These are phyloP conservation scores for Cajanus cajan DNA, from an alignment of 306 rosid genomes.

Conservation along the genomic window DNA sequence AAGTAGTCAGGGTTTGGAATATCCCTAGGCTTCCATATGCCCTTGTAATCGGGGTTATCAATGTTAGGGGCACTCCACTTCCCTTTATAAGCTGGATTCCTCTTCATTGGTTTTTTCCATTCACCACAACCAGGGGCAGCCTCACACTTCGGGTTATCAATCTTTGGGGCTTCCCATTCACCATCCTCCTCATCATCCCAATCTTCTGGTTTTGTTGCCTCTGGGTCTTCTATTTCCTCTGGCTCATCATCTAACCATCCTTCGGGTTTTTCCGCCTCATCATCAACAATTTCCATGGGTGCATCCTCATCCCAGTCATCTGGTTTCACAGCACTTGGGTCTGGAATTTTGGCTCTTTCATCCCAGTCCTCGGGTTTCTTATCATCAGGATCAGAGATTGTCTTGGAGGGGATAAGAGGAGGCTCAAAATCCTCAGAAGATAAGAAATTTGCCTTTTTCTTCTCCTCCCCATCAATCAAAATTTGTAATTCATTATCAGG, in stretches of 20 bases:
- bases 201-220: conserved; percentile 84
- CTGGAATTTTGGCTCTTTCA: conserved; percentile 85
- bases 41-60: conserved; percentile 88
- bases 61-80: conserved; percentile 86
- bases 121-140: conserved; percentile 89
- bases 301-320: conserved; percentile 99
- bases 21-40: conserved; percentile 88
- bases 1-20: conserved; percentile 90
- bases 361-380: conserved; percentile 99
- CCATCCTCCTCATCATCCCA: conserved; percentile 99
- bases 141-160: conserved; percentile 80
- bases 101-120: conserved; percentile 91
- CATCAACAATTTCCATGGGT: conserved; percentile 84
- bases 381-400: conserved; percentile 94
- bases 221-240: conserved; percentile 91
- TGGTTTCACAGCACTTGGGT: conserved; percentile 83
- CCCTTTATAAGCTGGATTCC: conserved; percentile 91
- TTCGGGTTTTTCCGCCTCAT: conserved; percentile 92
- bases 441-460: conserved; percentile 55
- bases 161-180: conserved; percentile 85
- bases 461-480: conserved; percentile 59
- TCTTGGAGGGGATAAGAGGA: conserved; percentile 75
- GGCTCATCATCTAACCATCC: conserved; percentile 99
- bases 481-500: conserved; percentile 48
- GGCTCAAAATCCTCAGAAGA: conserved; percentile 91